Base-by-base conservation (phyloP, 768 basidiomycete genomes). In the Cystobasidium ongulense region DNA sequence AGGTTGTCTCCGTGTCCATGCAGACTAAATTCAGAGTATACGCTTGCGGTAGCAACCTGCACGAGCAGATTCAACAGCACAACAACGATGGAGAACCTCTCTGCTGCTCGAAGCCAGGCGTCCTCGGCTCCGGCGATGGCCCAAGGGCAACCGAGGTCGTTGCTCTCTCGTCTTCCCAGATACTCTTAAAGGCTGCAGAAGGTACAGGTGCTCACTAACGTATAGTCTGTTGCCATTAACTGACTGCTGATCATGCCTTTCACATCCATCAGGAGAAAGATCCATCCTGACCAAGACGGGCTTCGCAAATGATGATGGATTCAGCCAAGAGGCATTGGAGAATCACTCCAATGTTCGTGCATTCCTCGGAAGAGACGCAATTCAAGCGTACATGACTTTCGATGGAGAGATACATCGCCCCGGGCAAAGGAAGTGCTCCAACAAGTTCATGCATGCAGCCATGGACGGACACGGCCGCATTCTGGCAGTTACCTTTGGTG, bases 31-130 rank as follows among this genome's bases (percentile, higher is more conserved):
- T 15, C 25, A 61, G 17, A 15, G 36, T 59, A 21, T 54, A 57
- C 31, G 54, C 33, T 13, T 36, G 36, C 38, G 68, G 68, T 15
- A 71, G 68, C 68, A 71, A 71, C 36, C 68, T 57, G 2, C 29
- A 71, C 29, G 27, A 36, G 18, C 68, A 71, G 54, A 52, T 71
- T n/a, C 36, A 25, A 31, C 25, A 46, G 1, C 65, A 67, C 31
- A 35, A 41, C 35, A 35, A 64, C 31, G 63, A 36, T 21, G 63
- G 36, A n/a, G 59, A 61, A 17, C n/a, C 31, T 17, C 31, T 33
- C 36, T 33, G 8, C 59, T 15, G 18, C 31, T 23, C n/a, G 3
- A 17, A 5, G 59, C 36, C 59, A 10, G 27, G 3, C 15, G 8
- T 33, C 11, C 59, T 61, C 59, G 23, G 4, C 31, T n/a, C 36